Evolutionary conservation across 768 basidiomycete genomes (phyloP).

Genomic region (Serendipita sp.): DNA sequence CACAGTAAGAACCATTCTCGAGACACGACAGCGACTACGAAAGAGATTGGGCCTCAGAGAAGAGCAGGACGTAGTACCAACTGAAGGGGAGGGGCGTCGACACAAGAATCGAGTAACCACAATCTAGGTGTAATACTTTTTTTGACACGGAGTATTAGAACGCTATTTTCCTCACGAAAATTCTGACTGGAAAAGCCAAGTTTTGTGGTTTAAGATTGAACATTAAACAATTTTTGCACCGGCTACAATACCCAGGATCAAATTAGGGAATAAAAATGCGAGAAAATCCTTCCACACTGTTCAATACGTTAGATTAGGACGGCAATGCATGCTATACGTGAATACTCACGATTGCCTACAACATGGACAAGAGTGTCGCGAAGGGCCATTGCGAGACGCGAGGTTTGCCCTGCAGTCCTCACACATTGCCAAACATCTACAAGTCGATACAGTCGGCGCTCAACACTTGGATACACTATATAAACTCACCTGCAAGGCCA

Average conservation of each 20-base stretch:
- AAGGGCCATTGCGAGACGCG: conserved; percentile 35
- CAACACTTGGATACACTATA: neutral
- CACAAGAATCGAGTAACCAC: neutral
- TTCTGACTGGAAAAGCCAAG: too few relatives aligned
- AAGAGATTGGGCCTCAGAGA: neutral
- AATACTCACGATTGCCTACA: conserved; percentile 33
- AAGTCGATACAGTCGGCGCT: neutral
- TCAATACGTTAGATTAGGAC: neutral
- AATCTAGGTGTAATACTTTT: too few relatives aligned
- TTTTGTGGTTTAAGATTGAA: too few relatives aligned
- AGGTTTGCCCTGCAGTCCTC: conserved; percentile 48
- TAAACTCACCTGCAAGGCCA: conserved; percentile 62
- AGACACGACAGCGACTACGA: neutral
- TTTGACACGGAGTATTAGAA: too few relatives aligned
- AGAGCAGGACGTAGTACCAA: neutral
- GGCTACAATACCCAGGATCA: neutral
- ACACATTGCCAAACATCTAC: conserved; percentile 39
- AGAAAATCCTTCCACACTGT: conserved; percentile 39
- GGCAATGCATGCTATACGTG: too few relatives aligned
- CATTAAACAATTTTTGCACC: too few relatives aligned
- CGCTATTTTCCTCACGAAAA: too few relatives aligned
- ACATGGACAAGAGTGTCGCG: conserved; percentile 51
- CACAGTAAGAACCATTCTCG: neutral
- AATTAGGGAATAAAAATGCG: conserved; percentile 41
- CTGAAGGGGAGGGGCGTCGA: neutral